These are phyloP conservation scores for Sordariomycetes sp. DNA, from an alignment of 2,329 filamentous ascomycete genomes.

Conservation along the genomic window DNA sequence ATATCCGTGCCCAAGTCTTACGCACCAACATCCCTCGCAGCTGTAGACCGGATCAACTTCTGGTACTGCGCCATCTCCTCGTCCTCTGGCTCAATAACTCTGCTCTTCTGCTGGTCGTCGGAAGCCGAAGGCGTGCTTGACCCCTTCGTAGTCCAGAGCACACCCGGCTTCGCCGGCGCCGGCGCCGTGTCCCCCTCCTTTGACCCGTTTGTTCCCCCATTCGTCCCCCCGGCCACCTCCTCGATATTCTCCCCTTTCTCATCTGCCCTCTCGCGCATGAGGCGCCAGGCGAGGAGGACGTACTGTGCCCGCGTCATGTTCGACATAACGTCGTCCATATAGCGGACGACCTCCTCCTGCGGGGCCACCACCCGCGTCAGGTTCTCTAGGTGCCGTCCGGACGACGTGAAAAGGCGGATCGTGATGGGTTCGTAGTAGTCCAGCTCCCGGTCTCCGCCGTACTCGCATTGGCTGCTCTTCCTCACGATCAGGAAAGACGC, in stretches of 20 bases:
- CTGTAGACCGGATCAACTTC: constrained; percentile 24
- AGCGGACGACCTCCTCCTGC: constrained; percentile 49
- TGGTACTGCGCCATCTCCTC: constrained; percentile 24
- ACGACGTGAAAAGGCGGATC: constrained; percentile 44
- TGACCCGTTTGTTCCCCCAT: constrained; percentile 17
- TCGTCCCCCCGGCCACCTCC: constrained; percentile 19
- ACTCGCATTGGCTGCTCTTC: constrained; percentile 57
- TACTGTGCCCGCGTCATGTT: constrained; percentile 60
- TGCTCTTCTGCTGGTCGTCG: constrained; percentile 11
- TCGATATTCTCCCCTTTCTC: constrained; percentile 16
- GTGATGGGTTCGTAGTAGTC: constrained; percentile 72
- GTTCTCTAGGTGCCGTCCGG: constrained; percentile 48
- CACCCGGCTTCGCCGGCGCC: constrained; percentile 11
- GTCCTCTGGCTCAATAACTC: constrained; percentile 18
- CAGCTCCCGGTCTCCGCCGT: constrained; percentile 48
- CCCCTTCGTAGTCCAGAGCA: constrained; percentile 22
- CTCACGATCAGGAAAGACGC: constrained; percentile 71
- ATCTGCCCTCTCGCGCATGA: constrained; percentile 34
- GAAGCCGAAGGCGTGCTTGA: constrained; percentile 5
- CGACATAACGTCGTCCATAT: constrained; percentile 63
- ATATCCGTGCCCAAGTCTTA: constrained; percentile 3
- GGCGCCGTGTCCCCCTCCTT: constrained; percentile 17
- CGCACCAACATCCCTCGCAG: constrained; percentile 19
- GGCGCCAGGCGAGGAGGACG: constrained; percentile 54
- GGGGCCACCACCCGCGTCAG: constrained; percentile 51